Percentiles rank a stretch among this genome's conserved stretches.
Evolutionary conservation across 371 early-diverging fungal species (phyloP).

Genomic region (Phascolomyces articulosus): DNA sequence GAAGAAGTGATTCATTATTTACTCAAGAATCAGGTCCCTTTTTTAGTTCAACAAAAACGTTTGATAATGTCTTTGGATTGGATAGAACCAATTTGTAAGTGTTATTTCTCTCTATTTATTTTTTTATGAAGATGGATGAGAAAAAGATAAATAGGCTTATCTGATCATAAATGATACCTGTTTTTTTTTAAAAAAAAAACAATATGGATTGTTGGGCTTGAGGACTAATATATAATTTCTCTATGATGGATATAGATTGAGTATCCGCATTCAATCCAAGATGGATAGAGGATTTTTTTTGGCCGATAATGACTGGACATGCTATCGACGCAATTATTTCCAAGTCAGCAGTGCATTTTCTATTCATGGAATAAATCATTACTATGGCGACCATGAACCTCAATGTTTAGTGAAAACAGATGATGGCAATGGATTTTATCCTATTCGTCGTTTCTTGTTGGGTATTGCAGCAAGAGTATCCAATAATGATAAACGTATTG

Average conservation of each 20-base stretch:
- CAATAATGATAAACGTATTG: constrained; percentile 63
- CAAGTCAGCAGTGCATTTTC: constrained; percentile 75
- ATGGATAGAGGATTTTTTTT: constrained; percentile 78
- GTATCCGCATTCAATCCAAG: constrained; percentile 45
- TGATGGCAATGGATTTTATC: constrained; percentile 23
- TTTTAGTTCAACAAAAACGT: constrained; percentile 56
- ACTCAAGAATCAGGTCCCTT: constrained; percentile 44
- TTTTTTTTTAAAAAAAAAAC: too few relatives aligned
- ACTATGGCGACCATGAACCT: constrained; percentile 37
- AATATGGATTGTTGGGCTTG: too few relatives aligned
- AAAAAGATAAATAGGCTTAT: neutral
- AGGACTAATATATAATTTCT: too few relatives aligned
- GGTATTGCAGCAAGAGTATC: constrained; percentile 64
- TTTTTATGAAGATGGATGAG: too few relatives aligned
- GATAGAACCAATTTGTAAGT: constrained; percentile 52
- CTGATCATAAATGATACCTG: neutral
- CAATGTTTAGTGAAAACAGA: constrained; percentile 51
- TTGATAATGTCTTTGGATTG: constrained; percentile 52
- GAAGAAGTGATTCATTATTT: constrained; percentile 31
- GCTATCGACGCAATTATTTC: constrained; percentile 90
- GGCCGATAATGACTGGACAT: constrained; percentile 82
- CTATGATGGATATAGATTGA: neutral
- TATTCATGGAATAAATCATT: constrained; percentile 44
- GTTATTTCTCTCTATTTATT: too few relatives aligned
- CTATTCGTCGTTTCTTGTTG: constrained; percentile 54